Evolutionary conservation across 192 early-diverging fungal species (phyloP), one percentile per base, ranked within the genome.

Genomic region (Dissophora ornata): DNA sequence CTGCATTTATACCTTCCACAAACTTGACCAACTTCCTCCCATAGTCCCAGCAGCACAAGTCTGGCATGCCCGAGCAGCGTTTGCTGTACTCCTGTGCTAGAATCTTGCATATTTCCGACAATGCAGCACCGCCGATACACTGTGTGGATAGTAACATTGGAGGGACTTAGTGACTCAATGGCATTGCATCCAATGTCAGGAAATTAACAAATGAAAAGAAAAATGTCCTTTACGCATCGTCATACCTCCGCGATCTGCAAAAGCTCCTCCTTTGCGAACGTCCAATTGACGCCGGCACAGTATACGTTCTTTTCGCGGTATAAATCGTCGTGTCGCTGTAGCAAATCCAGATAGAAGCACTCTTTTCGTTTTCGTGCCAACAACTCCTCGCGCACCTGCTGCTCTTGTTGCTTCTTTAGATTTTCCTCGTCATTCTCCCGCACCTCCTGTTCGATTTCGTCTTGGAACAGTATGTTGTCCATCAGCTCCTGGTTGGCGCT

Each of bases 31-130:
- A 36, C 19, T 81, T 82, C 33, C 82, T 84, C 8, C 69, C 61
- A 16, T 84, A 80, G 47, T 90, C 82, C 91, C 91, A 92, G 47
- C 90, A 80, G 36, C 89, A 90, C 52, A 92, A 53, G 53, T 92
- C 91, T 1, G 91, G 91, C 62, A 90, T 88, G 5, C 91, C 91
- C 40, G 86, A 87, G 18, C 80, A 78, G 15, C 88, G 86, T 28
- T 85, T 82, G 11, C 82, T 79, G 63, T 87, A 91, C 63, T 92
- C 90, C 30, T 85, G 83, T 6, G 89, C 86, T 33, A 92, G 52
- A 7, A 86, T 65, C 28, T 77, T 71, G 62, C 88, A 90, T 40
- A 92, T 84, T 24, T 84, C 86, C 0, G 85, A 60, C 28, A 92
- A 65, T 15, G 82, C 71, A 42, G 57, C 34, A 1, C 84, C 83